phyloP scores from a whole-genome alignment of 1,284 basidiomycete genomes.

The Garcileccinum viscosum region DNA sequence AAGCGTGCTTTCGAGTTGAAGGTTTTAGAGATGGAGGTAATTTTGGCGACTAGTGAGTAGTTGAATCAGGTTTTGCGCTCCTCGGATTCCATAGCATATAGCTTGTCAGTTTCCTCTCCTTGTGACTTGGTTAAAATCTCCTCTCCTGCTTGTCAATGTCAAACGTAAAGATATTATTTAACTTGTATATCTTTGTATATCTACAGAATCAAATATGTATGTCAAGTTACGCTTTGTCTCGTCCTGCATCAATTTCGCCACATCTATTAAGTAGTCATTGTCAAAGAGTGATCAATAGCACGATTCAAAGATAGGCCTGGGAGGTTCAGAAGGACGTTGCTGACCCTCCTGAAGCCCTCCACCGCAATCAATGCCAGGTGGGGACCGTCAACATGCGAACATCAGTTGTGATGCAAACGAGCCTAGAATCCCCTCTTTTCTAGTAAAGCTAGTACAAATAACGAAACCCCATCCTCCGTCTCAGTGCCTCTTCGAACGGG shows the following conservation, averaged over 20 bases:
- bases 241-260: constrained; percentile 20
- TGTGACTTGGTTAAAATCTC: not conserved
- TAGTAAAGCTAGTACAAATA: constrained; percentile 23
- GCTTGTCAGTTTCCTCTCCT: not conserved
- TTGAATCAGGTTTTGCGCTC: not conserved
- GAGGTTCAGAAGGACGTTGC: not conserved
- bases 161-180: too few species aligned
- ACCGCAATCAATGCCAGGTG: not conserved
- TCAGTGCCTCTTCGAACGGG: constrained; percentile 58
- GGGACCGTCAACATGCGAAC: not conserved
- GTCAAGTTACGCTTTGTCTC: too few species aligned
- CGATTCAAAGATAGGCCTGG: not conserved
- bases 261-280: not conserved
- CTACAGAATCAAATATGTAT: too few species aligned
- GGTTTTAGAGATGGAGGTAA: constrained; percentile 48
- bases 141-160: not conserved
- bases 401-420: not conserved
- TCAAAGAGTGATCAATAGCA: not conserved
- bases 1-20: constrained; percentile 50
- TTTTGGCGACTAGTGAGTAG: constrained; percentile 38
- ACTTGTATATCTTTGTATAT: too few species aligned
- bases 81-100: not conserved
- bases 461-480: constrained; percentile 46
- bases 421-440: not conserved
- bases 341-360: too few species aligned